Percentiles rank a stretch among this genome's conserved stretches.
Conservation (phyloP, 2,329 filamentous ascomycete genomes). For the Cladosporium sp. region DNA sequence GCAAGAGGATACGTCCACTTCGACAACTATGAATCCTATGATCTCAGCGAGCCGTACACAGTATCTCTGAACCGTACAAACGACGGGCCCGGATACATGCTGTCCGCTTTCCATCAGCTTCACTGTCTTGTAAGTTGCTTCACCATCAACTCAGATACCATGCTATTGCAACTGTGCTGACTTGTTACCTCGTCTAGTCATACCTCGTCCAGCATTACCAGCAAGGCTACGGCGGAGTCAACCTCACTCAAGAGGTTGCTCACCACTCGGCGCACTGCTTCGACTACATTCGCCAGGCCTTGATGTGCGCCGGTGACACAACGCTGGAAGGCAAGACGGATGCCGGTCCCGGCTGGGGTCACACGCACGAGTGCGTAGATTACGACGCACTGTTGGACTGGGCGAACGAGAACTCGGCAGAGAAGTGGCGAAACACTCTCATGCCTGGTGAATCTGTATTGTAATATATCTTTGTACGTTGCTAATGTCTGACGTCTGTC, state of each 20-base stretch:
- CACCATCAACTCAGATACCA: background rate
- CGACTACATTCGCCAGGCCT: conserved; percentile 28
- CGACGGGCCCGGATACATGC: conserved; percentile 17
- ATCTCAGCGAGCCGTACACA: conserved; percentile 10
- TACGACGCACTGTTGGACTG: conserved; percentile 8
- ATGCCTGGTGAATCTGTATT: conserved; percentile 4
- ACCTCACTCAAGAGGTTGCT: conserved; percentile 16
- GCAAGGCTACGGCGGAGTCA: conserved; percentile 17
- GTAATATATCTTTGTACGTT: background rate
- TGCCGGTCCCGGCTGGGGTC: conserved; percentile 8
- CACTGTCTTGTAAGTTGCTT: conserved; percentile 23
- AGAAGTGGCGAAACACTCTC: conserved; percentile 10
- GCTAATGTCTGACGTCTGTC: background rate
- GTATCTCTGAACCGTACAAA: conserved; percentile 2
- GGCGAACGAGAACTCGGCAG: conserved; percentile 10
- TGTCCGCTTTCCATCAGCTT: conserved; percentile 27
- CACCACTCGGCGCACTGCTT: conserved; percentile 29
- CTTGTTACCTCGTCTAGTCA: background rate
- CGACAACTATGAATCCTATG: conserved; percentile 1
- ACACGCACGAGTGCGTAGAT: conserved; percentile 10
- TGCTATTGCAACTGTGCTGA: background rate
- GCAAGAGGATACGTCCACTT: conserved; percentile 11
- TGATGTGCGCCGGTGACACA: conserved; percentile 30
- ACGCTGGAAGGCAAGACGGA: conserved; percentile 21
- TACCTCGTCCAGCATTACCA: conserved; percentile 12